These are phyloP conservation scores for Galium porrigens DNA, from an alignment of 305 asterid genomes.

Conservation along the genomic window DNA sequence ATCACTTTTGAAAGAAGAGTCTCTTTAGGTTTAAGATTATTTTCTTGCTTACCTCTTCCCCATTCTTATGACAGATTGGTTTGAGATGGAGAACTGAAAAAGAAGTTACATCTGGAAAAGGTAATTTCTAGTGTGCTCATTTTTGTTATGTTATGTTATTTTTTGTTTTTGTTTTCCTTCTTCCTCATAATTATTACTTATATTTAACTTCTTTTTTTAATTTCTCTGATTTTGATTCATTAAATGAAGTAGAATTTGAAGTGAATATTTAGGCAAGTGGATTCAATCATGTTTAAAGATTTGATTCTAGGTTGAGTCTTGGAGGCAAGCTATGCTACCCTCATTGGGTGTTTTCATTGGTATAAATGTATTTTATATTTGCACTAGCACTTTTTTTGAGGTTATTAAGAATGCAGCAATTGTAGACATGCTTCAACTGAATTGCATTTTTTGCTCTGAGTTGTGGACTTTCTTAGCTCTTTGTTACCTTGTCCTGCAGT, in stretches of 20 bases:
- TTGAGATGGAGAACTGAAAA: conserved; percentile 94
- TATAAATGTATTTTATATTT: too few relatives aligned
- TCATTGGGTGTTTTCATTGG: neutral
- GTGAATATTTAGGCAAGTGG: neutral
- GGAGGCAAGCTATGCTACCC: neutral
- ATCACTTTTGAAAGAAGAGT: neutral
- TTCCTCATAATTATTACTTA: neutral
- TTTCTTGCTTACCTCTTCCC: conserved; percentile 15
- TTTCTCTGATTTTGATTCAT: conserved; percentile 1
- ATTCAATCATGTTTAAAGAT: neutral
- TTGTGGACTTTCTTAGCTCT: neutral
- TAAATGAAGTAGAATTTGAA: neutral
- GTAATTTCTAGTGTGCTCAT: conserved; percentile 25
- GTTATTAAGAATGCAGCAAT: neutral
- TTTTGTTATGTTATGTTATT: neutral
- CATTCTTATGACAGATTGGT: conserved; percentile 49
- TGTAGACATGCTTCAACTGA: neutral
- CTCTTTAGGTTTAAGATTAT: neutral
- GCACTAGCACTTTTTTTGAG: neutral
- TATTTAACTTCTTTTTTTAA: neutral
- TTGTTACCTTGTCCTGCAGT: neutral
- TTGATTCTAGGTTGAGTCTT: neutral
- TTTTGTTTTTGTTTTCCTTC: neutral
- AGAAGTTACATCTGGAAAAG: conserved; percentile 95
- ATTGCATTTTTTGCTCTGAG: neutral